These are phyloP conservation scores for Lactuca sativa DNA, from an alignment of 129 eudicot species.

Conservation along the genomic window DNA sequence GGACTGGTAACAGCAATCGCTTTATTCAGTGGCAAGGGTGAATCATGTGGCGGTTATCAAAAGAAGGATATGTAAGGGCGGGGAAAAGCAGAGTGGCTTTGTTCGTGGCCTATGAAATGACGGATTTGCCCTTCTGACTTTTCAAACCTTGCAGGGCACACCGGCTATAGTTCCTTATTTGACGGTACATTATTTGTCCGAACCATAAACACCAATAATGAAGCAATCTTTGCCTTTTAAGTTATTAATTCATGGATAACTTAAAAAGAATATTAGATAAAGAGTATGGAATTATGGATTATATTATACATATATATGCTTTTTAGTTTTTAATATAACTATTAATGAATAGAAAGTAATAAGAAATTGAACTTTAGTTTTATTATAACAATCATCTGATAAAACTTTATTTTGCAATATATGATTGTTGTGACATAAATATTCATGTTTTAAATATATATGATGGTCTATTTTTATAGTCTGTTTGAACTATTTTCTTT, in stretches of 20 bases:
- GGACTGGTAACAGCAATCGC: slow-evolving; percentile 32
- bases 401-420: too few relatives aligned
- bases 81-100: slow-evolving; percentile 5
- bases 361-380: not conserved
- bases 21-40: slow-evolving; percentile 30
- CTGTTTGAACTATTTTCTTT: not conserved
- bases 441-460: not conserved
- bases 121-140: slow-evolving; percentile 27
- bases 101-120: not conserved
- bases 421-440: not conserved
- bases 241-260: not conserved
- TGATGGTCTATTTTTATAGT: not conserved
- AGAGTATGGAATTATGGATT: too few relatives aligned
- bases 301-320: too few relatives aligned
- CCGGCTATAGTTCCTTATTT: slow-evolving; percentile 25
- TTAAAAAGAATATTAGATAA: not conserved
- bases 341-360: not conserved
- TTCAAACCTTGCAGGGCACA: slow-evolving; percentile 13
- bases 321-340: too few relatives aligned
- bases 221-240: slow-evolving; percentile 16
- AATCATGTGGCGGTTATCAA: slow-evolving; percentile 78
- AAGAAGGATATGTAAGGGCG: slow-evolving; percentile 19
- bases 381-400: not conserved
- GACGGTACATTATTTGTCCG: slow-evolving; percentile 23
- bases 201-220: slow-evolving; percentile 6